phyloP scores from a whole-genome alignment of 306 rosid genomes.

The Prunus fruticosa region DNA sequence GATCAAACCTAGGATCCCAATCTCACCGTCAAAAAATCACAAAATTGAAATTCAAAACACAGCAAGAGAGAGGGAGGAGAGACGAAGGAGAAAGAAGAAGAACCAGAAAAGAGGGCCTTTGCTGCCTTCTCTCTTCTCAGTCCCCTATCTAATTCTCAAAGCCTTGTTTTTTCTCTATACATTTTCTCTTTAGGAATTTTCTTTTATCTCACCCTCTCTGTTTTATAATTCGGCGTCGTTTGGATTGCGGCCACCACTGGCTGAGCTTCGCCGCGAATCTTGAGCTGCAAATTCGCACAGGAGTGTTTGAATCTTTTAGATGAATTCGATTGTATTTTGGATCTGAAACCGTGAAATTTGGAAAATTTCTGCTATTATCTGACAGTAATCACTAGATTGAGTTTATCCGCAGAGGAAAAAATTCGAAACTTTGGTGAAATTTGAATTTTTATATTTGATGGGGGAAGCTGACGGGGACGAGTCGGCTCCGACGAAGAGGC shows the following conservation, averaged over 20 bases:
- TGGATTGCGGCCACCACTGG: conserved; percentile 25
- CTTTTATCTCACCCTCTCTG: not conserved
- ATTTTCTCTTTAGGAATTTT: conserved; percentile 9
- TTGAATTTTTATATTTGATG: conserved; percentile 51
- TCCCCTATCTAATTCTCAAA: conserved; percentile 22
- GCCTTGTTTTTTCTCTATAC: conserved; percentile 9
- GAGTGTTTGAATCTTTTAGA: not conserved
- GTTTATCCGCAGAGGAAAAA: conserved; percentile 23
- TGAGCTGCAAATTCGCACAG: conserved; percentile 37
- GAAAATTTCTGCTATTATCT: conserved; percentile 28
- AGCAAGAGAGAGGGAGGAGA: conserved; percentile 88
- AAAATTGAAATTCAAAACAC: conserved; percentile 97
- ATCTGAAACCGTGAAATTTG: conserved; percentile 10
- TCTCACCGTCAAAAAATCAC: conserved; percentile 65
- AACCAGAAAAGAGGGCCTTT: conserved; percentile 27
- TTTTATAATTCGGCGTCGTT: conserved; percentile 29
- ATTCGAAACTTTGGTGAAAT: conserved; percentile 14
- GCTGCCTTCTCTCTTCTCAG: conserved; percentile 26
- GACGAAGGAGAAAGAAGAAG: conserved; percentile 46
- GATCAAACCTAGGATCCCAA: conserved; percentile 28
- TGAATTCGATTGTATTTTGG: not conserved
- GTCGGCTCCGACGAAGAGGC: conserved; percentile 47
- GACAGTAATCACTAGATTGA: conserved; percentile 34
- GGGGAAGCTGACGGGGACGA: conserved; percentile 78
- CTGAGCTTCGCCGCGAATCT: conserved; percentile 33